Evolutionary conservation across 148 eudicot genomes (phyloP).

Genomic region (Nepenthes gracilis): DNA sequence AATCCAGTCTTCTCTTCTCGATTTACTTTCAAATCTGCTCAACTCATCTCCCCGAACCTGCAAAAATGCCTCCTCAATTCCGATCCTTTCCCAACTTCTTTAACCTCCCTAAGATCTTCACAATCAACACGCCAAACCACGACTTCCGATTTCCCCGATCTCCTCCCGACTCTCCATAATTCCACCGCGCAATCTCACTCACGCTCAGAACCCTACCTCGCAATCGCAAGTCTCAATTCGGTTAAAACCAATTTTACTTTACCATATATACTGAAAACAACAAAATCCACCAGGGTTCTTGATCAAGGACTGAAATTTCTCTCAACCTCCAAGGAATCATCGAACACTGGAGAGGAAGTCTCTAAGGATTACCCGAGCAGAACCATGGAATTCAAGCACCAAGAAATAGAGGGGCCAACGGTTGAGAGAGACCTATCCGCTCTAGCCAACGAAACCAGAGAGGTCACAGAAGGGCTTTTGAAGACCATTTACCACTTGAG

Average conservation of each 20-base stretch:
- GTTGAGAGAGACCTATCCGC: constrained; percentile 67
- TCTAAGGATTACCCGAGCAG: constrained; percentile 11
- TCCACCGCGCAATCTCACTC: too few relatives aligned
- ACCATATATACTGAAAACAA: too few relatives aligned
- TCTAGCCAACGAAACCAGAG: constrained; percentile 28
- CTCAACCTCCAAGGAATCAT: background rate
- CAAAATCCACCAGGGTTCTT: too few relatives aligned
- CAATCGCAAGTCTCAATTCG: too few relatives aligned
- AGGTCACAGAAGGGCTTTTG: constrained; percentile 18
- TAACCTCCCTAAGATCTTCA: background rate
- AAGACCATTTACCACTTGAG: constrained; percentile 23
- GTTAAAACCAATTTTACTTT: too few relatives aligned
- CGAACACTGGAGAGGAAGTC: background rate
- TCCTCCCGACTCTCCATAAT: background rate
- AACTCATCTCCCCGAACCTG: too few relatives aligned
- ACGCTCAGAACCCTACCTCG: too few relatives aligned
- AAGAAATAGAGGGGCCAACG: constrained; percentile 73
- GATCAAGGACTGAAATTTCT: background rate
- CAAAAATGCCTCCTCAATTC: background rate
- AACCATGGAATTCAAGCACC: constrained; percentile 46
- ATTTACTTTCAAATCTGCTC: too few relatives aligned
- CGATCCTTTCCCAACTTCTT: background rate
- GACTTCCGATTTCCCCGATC: background rate
- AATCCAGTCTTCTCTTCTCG: background rate
- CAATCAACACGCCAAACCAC: background rate